A percentile compares a stretch with the other conserved stretches of the same genome.
Conservation (phyloP, 2,329 filamentous ascomycete genomes). For the Salinomyces thailandicus region DNA sequence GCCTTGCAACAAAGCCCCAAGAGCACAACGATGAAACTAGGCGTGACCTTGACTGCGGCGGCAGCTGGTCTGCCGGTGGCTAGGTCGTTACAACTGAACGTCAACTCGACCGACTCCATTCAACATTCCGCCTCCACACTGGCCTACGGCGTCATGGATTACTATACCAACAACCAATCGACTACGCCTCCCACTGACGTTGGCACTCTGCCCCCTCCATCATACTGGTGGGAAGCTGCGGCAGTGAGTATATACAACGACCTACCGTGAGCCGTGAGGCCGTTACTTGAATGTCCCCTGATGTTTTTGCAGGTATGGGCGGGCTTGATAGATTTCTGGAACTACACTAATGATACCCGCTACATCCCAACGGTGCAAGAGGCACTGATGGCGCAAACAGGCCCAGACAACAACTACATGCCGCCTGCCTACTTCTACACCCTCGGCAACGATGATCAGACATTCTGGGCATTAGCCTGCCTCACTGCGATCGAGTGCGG, state of each 20-base stretch:
- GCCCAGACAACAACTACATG: slow-evolving; percentile 34
- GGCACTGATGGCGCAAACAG: slow-evolving; percentile 33
- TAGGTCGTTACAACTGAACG: slow-evolving; percentile 5
- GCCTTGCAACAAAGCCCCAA: too few relatives aligned
- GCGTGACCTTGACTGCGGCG: background rate
- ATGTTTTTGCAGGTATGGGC: slow-evolving; percentile 16
- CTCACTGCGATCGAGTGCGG: slow-evolving; percentile 69
- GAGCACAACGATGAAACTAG: slow-evolving; percentile 1
- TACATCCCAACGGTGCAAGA: slow-evolving; percentile 33
- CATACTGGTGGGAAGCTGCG: slow-evolving; percentile 41
- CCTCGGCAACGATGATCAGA: slow-evolving; percentile 48
- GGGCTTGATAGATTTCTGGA: slow-evolving; percentile 34
- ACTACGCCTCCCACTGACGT: slow-evolving; percentile 20
- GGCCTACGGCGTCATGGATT: slow-evolving; percentile 25
- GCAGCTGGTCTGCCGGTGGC: background rate
- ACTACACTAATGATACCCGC: slow-evolving; percentile 35
- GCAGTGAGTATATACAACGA: slow-evolving; percentile 16
- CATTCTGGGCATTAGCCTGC: slow-evolving; percentile 77
- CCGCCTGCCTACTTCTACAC: slow-evolving; percentile 26
- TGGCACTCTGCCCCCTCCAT: slow-evolving; percentile 33
- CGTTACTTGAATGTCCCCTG: background rate
- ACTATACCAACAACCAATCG: slow-evolving; percentile 26
- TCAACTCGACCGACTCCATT: slow-evolving; percentile 20
- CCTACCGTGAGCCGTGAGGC: background rate
- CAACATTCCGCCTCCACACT: slow-evolving; percentile 22